Percentiles rank a stretch among this genome's conserved stretches.
phyloP scores from a whole-genome alignment of 176 grass and related monocot species.

The Luzula sylvatica region DNA sequence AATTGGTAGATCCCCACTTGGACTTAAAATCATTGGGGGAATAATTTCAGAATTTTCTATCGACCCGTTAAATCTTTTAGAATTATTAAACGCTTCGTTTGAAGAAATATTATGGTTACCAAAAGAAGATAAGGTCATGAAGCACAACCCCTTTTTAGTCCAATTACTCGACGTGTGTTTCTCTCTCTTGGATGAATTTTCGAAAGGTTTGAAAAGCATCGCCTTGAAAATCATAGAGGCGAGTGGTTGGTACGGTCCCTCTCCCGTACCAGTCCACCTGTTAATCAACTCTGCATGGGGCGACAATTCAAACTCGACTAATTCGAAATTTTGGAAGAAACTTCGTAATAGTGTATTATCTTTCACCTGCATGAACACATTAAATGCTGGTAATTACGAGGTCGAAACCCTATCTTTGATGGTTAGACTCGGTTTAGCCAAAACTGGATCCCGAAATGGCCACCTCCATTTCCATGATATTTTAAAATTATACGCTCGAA shows the following conservation, averaged over 20 bases:
- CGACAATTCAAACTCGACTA: not conserved
- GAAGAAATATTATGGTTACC: conserved; percentile 11
- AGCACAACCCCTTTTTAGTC: conserved; percentile 25
- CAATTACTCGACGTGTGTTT: conserved; percentile 44
- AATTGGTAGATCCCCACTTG: conserved; percentile 21
- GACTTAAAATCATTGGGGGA: conserved; percentile 30
- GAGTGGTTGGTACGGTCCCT: conserved; percentile 40
- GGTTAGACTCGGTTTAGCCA: conserved; percentile 22
- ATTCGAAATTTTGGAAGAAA: conserved; percentile 10
- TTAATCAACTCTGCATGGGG: conserved; percentile 5
- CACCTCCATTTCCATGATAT: conserved; percentile 38
- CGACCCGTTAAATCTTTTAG: conserved; percentile 16
- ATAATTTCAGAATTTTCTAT: conserved; percentile 24
- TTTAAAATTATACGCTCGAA: conserved; percentile 22
- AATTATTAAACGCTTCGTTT: conserved; percentile 17
- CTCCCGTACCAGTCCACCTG: conserved; percentile 24
- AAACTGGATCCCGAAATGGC: not conserved
- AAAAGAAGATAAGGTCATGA: conserved; percentile 17
- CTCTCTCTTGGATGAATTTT: conserved; percentile 13
- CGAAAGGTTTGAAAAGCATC: not conserved
- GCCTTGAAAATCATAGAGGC: conserved; percentile 26
- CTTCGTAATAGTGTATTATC: conserved; percentile 1
- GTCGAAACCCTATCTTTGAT: conserved; percentile 21
- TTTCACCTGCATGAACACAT: not conserved
- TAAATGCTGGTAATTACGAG: conserved; percentile 12